phyloP scores from a whole-genome alignment of 768 basidiomycete species.

The Butyriboletus loyo region DNA sequence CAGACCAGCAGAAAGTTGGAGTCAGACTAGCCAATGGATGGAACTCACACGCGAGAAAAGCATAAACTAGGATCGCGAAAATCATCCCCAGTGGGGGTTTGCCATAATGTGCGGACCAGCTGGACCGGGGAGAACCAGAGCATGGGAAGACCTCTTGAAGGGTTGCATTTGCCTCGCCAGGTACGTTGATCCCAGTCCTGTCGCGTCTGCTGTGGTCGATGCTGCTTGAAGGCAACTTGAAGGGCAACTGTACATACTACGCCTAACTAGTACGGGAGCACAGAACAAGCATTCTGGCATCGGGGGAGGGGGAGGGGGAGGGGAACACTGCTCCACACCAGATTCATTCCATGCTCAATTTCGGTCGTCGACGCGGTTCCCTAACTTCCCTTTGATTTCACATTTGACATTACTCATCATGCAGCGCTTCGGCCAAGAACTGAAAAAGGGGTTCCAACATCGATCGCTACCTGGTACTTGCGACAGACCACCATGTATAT shows the following conservation, averaged over 20 bases:
- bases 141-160: no score
- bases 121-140: not conserved
- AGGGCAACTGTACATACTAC: not conserved
- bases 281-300: not conserved
- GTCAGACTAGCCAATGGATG: not conserved
- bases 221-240: not conserved
- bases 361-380: not conserved
- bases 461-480: constrained; percentile 2
- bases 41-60: not conserved
- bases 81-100: not conserved
- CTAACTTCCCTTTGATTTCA: not conserved
- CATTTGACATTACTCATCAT: constrained; percentile 18
- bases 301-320: no score
- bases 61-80: not conserved
- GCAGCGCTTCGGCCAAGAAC: constrained; percentile 9
- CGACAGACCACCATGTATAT: constrained; percentile 26
- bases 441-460: constrained; percentile 14
- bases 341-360: not conserved
- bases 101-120: not conserved
- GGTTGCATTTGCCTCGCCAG: no score
- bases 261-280: not conserved
- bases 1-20: not conserved
- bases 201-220: not conserved
- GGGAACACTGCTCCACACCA: not conserved
- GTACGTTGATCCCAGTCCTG: no score